A percentile compares a stretch with the other conserved stretches of the same genome.
Conservation (phyloP, 1,284 basidiomycete genomes). For the Cutaneotrichosporon daszewskae region DNA sequence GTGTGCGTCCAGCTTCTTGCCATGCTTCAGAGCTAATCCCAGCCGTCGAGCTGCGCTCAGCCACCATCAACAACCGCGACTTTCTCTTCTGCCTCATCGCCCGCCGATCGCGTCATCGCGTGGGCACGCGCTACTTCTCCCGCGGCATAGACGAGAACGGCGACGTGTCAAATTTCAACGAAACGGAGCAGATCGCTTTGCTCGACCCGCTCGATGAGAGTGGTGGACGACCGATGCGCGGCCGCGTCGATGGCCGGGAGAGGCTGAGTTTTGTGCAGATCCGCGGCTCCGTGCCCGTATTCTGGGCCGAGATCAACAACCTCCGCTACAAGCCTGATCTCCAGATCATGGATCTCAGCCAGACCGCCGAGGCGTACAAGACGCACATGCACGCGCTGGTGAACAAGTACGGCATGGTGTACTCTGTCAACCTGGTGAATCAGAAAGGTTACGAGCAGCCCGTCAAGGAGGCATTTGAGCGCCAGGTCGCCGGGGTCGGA, state of each 20-base stretch:
- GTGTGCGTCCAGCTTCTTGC: slow-evolving; percentile 54
- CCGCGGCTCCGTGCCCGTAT: slow-evolving; percentile 87
- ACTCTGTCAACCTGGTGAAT: slow-evolving; percentile 88
- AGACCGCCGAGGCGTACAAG: slow-evolving; percentile 70
- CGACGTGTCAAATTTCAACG: slow-evolving; percentile 77
- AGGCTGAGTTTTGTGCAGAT: slow-evolving; percentile 82
- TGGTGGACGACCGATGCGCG: slow-evolving; percentile 24
- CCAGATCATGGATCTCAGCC: slow-evolving; percentile 86
- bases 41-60: slow-evolving; percentile 83
- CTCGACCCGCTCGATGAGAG: slow-evolving; percentile 55
- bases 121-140: slow-evolving; percentile 95
- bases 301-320: slow-evolving; percentile 97
- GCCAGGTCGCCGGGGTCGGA: slow-evolving; percentile 52
- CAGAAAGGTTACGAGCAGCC: slow-evolving; percentile 92
- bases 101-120: slow-evolving; percentile 84
- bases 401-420: slow-evolving; percentile 70
- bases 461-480: slow-evolving; percentile 93
- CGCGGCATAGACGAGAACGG: slow-evolving; percentile 75
- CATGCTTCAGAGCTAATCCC: slow-evolving; percentile 7
- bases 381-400: slow-evolving; percentile 73
- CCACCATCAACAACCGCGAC: slow-evolving; percentile 69
- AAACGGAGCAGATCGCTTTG: slow-evolving; percentile 87
- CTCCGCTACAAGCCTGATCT: slow-evolving; percentile 95
- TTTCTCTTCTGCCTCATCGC: slow-evolving; percentile 85
- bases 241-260: slow-evolving; percentile 50